These are phyloP conservation scores for Combretum micranthum DNA, from an alignment of 345 rosid species.

Conservation along the genomic window DNA sequence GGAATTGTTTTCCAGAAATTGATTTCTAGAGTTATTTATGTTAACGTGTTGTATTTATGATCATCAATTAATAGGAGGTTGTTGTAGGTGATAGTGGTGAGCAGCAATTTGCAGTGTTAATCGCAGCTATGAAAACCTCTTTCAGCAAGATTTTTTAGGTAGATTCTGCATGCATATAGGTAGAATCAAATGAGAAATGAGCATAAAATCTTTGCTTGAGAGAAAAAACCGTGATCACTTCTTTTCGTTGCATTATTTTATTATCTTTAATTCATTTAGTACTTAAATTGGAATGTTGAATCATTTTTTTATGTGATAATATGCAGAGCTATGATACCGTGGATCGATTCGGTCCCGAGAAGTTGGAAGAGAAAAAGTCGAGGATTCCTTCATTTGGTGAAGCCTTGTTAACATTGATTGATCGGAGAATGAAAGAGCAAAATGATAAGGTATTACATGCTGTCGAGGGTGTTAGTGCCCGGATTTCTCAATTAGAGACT, in stretches of 20 bases:
- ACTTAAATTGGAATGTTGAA: not conserved
- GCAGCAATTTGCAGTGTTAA: too few relatives aligned
- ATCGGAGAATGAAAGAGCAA: slow-evolving; percentile 39
- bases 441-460: slow-evolving; percentile 29
- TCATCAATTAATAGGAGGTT: too few relatives aligned
- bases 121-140: too few relatives aligned
- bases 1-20: too few relatives aligned
- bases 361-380: slow-evolving; percentile 6
- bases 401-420: slow-evolving; percentile 32
- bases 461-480: slow-evolving; percentile 34
- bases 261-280: not conserved
- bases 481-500: slow-evolving; percentile 43
- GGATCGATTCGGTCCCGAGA: not conserved
- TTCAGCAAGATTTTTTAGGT: too few relatives aligned
- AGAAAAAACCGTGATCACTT: too few relatives aligned
- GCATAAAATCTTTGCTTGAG: too few relatives aligned
- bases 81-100: too few relatives aligned
- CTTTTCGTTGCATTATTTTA: not conserved
- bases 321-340: not conserved
- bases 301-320: not conserved
- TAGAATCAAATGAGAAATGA: too few relatives aligned
- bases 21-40: too few relatives aligned
- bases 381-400: slow-evolving; percentile 10
- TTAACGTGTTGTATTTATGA: too few relatives aligned
- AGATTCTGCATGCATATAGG: too few relatives aligned